phyloP scores from a whole-genome alignment of 768 basidiomycete genomes.

The Leccinellum rugosiceps region DNA sequence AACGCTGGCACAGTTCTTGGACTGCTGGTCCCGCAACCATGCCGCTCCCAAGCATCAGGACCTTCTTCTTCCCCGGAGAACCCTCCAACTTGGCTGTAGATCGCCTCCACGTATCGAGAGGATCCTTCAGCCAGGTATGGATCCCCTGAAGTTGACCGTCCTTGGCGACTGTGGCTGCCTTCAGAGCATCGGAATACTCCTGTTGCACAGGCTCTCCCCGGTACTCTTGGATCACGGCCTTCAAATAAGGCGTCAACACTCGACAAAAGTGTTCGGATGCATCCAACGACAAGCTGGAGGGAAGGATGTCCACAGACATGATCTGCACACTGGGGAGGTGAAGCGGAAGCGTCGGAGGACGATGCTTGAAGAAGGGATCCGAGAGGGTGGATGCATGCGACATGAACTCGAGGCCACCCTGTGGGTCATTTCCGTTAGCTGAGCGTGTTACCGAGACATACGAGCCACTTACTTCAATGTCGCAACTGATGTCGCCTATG shows the following conservation, averaged over 20 bases:
- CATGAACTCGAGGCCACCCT: conserved; percentile 88
- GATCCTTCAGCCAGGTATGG: conserved; percentile 57
- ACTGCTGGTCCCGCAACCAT: conserved; percentile 93
- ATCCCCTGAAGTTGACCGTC: conserved; percentile 50
- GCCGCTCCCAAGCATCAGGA: conserved; percentile 87
- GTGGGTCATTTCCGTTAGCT: not conserved
- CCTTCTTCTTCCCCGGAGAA: conserved; percentile 48
- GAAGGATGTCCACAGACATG: conserved; percentile 91
- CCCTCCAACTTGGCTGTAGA: conserved; percentile 5
- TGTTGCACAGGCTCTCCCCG: conserved; percentile 26
- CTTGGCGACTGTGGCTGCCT: conserved; percentile 68
- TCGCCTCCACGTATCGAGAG: conserved; percentile 44
- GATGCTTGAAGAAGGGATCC: conserved; percentile 61
- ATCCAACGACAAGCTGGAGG: conserved; percentile 78
- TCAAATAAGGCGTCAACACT: conserved; percentile 65
- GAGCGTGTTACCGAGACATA: not conserved
- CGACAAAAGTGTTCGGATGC: conserved; percentile 75
- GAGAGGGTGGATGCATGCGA: conserved; percentile 74
- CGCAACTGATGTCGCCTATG: conserved; percentile 88
- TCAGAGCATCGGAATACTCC: conserved; percentile 43
- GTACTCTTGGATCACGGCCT: conserved; percentile 47
- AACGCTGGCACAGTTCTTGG: conserved; percentile 60
- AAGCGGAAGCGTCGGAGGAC: conserved; percentile 39
- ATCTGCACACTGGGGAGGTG: conserved; percentile 63
- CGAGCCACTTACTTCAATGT: conserved; percentile 58